A percentile compares a stretch with the other conserved stretches of the same genome.
Conservation (phyloP, 1,284 basidiomycete species). For the Phellinidium pouzarii region DNA sequence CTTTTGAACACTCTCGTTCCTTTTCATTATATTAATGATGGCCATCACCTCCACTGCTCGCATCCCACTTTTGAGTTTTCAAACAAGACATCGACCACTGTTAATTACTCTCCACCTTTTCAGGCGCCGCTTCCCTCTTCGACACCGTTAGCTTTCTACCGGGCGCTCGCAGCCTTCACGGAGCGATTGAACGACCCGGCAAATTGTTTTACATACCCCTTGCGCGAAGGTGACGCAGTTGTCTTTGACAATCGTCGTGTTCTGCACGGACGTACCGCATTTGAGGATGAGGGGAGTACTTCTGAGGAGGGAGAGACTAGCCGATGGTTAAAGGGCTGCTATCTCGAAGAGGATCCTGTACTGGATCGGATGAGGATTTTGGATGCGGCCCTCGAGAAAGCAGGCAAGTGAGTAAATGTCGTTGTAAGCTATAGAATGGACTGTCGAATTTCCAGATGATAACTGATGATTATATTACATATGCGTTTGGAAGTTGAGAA, state of each 20-base stretch:
- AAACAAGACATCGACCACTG: slow-evolving; percentile 42
- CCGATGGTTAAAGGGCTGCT: slow-evolving; percentile 84
- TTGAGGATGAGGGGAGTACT: slow-evolving; percentile 31
- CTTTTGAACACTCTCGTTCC: slow-evolving; percentile 62
- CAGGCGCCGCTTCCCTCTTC: slow-evolving; percentile 67
- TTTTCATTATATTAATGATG: slow-evolving; percentile 91
- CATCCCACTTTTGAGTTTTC: slow-evolving; percentile 77
- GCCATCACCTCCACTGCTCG: slow-evolving; percentile 74
- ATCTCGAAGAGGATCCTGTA: slow-evolving; percentile 75
- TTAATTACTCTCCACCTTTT: slow-evolving; percentile 96
- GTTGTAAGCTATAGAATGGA: neutral
- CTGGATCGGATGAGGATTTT: slow-evolving; percentile 50
- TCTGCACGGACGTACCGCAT: slow-evolving; percentile 82
- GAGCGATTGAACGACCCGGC: slow-evolving; percentile 48
- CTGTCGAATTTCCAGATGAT: neutral
- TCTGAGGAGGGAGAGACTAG: slow-evolving; percentile 44
- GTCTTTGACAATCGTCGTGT: slow-evolving; percentile 94
- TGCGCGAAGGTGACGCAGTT: slow-evolving; percentile 83
- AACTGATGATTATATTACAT: neutral
- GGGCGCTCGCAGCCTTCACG: slow-evolving; percentile 63
- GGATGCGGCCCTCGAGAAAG: neutral
- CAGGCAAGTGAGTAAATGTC: neutral
- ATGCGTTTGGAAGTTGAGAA: too few relatives aligned
- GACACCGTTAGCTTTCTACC: slow-evolving; percentile 54
- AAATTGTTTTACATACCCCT: slow-evolving; percentile 58